Percentiles rank a stretch among this genome's conserved stretches.
Conservation (phyloP, 192 early-diverging fungal genomes). For the Podila verticillata region DNA sequence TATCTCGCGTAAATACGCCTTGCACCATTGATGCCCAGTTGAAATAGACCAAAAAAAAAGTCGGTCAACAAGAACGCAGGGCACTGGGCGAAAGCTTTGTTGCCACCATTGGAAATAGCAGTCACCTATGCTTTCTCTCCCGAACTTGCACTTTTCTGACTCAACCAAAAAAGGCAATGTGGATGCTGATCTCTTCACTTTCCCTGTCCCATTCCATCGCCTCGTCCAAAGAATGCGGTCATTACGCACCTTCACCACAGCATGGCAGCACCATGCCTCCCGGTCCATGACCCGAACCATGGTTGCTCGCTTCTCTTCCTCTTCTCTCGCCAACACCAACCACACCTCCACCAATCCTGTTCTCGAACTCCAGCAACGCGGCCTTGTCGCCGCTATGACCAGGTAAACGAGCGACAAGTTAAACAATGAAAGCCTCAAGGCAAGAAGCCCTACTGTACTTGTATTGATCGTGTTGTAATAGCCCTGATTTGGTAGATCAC, state of each 20-base stretch:
- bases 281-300: not conserved
- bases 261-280: not conserved
- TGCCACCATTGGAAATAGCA: too few species aligned
- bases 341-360: slow-evolving; percentile 29
- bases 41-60: too few species aligned
- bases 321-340: not conserved
- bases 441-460: not conserved
- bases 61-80: too few species aligned
- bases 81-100: too few species aligned
- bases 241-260: slow-evolving; percentile 19
- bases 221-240: slow-evolving; percentile 12
- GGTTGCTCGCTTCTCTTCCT: slow-evolving; percentile 18
- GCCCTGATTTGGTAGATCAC: slow-evolving; percentile 57
- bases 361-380: slow-evolving; percentile 55
- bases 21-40: too few species aligned
- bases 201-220: not conserved
- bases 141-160: too few species aligned
- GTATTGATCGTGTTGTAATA: too few species aligned
- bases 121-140: too few species aligned
- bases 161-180: not conserved
- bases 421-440: not conserved
- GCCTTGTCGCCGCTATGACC: slow-evolving; percentile 65
- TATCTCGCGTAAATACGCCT: too few species aligned
- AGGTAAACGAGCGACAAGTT: slow-evolving; percentile 50
- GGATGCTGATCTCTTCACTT: not conserved